Base-by-base conservation (phyloP, 768 basidiomycete species). In the Suillus discolor region DNA sequence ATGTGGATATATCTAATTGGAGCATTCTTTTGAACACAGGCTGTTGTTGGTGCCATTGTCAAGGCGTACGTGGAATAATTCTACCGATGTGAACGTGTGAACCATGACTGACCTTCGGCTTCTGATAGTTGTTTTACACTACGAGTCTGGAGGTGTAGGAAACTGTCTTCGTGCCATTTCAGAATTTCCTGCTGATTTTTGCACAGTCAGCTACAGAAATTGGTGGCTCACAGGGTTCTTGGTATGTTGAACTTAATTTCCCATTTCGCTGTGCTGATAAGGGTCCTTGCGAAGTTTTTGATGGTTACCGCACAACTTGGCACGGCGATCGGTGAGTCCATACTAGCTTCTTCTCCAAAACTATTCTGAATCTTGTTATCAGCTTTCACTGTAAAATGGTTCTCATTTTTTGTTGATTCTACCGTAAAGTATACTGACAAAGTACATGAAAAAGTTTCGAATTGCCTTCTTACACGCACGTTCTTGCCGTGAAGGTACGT, bases 61-160 rank as follows among this genome's bases (percentile, higher is more conserved):
- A 87, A 86, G 77, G 71, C 78, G 87, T 88, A 64, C 57, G 85
- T 77, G 13, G 39, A 20, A 28, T 49, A 41, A 34, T 4, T 15
- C 60, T 44, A 54, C 31, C 54, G 6, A 25, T 15, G 15, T 28
- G 13, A 49, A 25, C 47, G 25, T 4, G 6, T 31, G 28, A 20
- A 6, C 25, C 16, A 23, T 38, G 28, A 55, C 61, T 28, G 25
- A 38, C 15, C 49, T 42, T 36, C 55, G 41, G 60, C 11, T 62
- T 41, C 28, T 3, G 34, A 20, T 61, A 89, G 87, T 45, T 80
- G 81, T 59, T 89, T 87, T 65, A 79, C 85, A 1, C 77, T 88
- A 75, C 84, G 87, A 16, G 87, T 89, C 15, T 89, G 86, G 86
- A 75, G 86, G 74, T 89, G 87, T 88, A 73, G 65, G 75, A 16